A percentile compares a stretch with the other conserved stretches of the same genome.
Conservation (phyloP, 768 basidiomycete genomes). For the Lactarius sanguifluus region DNA sequence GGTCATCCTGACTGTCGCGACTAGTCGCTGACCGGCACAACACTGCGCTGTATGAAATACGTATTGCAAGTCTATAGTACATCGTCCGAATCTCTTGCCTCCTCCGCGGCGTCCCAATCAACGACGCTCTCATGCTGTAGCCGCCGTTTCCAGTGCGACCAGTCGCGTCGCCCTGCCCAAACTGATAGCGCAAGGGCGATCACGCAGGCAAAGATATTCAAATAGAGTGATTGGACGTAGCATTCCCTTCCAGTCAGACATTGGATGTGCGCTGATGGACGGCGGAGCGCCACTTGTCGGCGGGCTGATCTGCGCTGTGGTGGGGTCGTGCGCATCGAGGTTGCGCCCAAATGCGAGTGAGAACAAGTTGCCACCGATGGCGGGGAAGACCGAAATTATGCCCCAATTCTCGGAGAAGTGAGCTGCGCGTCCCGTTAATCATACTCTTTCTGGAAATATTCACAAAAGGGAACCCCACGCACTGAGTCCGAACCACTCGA, state of each 20-base stretch:
- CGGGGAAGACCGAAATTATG: slow-evolving; percentile 67
- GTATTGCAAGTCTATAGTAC: no score
- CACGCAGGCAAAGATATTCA: slow-evolving; percentile 31
- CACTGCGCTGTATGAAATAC: no score
- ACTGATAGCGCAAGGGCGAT: slow-evolving; percentile 31
- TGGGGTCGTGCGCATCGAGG: slow-evolving; percentile 64
- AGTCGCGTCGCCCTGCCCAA: slow-evolving; percentile 33
- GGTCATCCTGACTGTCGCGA: no score
- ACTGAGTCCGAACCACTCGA: slow-evolving; percentile 92
- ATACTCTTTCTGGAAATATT: neutral
- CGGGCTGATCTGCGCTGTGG: slow-evolving; percentile 23
- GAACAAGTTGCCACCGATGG: slow-evolving; percentile 79
- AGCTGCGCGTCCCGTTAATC: slow-evolving; percentile 37
- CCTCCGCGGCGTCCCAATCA: slow-evolving; percentile 23
- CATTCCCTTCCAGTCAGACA: slow-evolving; percentile 33
- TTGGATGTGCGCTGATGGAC: slow-evolving; percentile 7
- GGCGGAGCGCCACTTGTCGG: slow-evolving; percentile 24
- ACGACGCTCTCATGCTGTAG: slow-evolving; percentile 6
- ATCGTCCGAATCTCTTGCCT: slow-evolving; percentile 9
- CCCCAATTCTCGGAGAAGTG: slow-evolving; percentile 90
- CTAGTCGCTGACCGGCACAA: no score
- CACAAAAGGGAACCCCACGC: slow-evolving; percentile 36
- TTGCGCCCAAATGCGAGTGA: slow-evolving; percentile 82
- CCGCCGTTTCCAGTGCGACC: slow-evolving; percentile 17
- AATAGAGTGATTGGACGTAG: slow-evolving; percentile 31